Percentiles rank a stretch among this genome's conserved stretches.
Evolutionary conservation across 345 rosid genomes (phyloP).

Genomic region (Cardamine occulta): DNA sequence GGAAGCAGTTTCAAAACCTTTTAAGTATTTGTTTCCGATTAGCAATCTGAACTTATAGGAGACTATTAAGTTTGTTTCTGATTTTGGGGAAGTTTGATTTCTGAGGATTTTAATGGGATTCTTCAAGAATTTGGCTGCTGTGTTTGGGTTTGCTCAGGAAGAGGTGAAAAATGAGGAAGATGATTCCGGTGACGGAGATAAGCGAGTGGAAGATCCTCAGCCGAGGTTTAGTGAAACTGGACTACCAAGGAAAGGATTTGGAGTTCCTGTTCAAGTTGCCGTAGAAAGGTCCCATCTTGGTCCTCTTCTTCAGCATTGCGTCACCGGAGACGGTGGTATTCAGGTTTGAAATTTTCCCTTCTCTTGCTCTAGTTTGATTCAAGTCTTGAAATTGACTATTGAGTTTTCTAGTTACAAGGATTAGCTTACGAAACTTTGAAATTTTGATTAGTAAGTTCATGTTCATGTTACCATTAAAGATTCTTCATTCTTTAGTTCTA

Average conservation of each 20-base stretch:
- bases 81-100: neutral
- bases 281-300: constrained; percentile 62
- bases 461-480: neutral
- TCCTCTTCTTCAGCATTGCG: constrained; percentile 62
- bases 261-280: constrained; percentile 74
- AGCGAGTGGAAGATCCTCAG: constrained; percentile 3
- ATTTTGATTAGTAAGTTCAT: neutral
- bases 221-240: constrained; percentile 59
- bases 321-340: constrained; percentile 79
- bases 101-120: constrained; percentile 56
- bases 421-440: neutral
- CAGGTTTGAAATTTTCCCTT: constrained; percentile 53
- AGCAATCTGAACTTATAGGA: neutral
- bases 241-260: constrained; percentile 69
- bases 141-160: constrained; percentile 65
- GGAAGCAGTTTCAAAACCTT: neutral
- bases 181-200: constrained; percentile 15
- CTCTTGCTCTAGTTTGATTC: neutral
- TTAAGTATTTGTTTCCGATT: too few species aligned
- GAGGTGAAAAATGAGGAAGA: constrained; percentile 43
- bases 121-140: constrained; percentile 66
- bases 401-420: neutral
- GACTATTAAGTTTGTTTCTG: neutral
- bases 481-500: neutral
- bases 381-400: neutral